Base-by-base conservation (phyloP, 805 yeast species). In the Starmerella potacharoeniae region DNA sequence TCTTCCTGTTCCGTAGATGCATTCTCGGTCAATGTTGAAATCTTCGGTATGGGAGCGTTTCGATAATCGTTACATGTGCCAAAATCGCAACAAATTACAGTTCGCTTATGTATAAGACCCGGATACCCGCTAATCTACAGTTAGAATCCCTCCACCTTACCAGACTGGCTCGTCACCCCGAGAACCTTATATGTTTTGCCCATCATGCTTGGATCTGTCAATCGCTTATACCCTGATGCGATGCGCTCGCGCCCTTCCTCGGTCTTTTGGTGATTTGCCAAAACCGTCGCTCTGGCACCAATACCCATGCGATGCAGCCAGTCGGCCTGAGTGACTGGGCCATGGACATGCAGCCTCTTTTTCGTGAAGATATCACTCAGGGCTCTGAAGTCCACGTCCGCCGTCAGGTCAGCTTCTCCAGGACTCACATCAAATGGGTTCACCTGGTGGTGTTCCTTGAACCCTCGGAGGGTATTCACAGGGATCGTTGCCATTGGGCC, bases 331-430 rank as follows among this genome's bases (percentile, higher is more conserved):
- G 81, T 81, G 1, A 75, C 76, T 0, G 88, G 85, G 0, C 87
- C 90, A 56, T 71, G 73, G 5, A 67, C 69, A 13, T 65, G 57
- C 51, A 73, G 64, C 1, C 55, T 50, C 29, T 61, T 50, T 17
- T 68, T 60, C 17, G 73, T 66, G 42, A 77, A 70, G 3, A 66
- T 59, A 33, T 60, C 60, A 13, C 69, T 69, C 52, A 87, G 67
- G 29, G 83, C 83, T 33, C 73, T 76, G 65, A 87, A 87, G 66
- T 87, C 95, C 11, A 87, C 95, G 65, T 87, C 95, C 0, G 84
- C 82, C 0, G 95, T 84, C 34, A 87, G 71, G 69, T 87, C 95
- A 3, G 85, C 90, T 37, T 79, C 77, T 1, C 95, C 95, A 0
- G 93, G 93, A n/a, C 34, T 51, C 13, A 74, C 73, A n/a, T 67